Evolutionary conservation across 768 basidiomycete species (phyloP).

Genomic region (Psilocybe tampanensis): DNA sequence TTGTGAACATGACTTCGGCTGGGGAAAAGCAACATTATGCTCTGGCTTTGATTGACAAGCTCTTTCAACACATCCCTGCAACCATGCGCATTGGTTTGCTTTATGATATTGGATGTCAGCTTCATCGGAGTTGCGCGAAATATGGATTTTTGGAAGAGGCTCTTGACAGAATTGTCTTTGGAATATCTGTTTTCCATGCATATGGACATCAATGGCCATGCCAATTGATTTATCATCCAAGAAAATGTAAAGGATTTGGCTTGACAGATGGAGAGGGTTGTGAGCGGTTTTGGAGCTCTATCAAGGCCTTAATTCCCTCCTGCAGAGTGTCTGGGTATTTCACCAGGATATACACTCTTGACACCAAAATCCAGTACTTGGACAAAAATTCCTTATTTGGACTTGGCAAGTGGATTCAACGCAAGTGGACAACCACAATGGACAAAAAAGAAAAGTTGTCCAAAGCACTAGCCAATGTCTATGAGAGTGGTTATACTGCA

Average conservation of each 20-base stretch:
- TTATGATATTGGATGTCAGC: slow-evolving; percentile 39
- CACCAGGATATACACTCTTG: slow-evolving; percentile 10
- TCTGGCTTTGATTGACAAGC: too few species aligned
- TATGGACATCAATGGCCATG: slow-evolving; percentile 42
- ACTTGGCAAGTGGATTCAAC: neutral
- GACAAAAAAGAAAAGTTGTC: neutral
- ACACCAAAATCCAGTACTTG: slow-evolving; percentile 9
- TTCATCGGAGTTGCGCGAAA: slow-evolving; percentile 28
- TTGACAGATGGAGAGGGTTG: too few species aligned
- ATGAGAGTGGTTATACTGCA: too few species aligned
- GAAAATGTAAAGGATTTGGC: too few species aligned
- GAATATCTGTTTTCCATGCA: slow-evolving; percentile 38
- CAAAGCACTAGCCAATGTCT: too few species aligned
- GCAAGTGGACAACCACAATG: neutral
- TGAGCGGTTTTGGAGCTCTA: too few species aligned
- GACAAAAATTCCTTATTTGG: neutral
- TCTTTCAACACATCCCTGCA: too few species aligned
- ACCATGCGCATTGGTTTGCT: slow-evolving; percentile 19
- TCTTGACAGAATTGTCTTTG: slow-evolving; percentile 25
- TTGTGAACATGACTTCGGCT: too few species aligned
- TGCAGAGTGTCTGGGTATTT: slow-evolving; percentile 5
- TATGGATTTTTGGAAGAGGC: slow-evolving; percentile 26
- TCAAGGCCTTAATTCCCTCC: neutral
- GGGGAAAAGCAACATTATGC: too few species aligned
- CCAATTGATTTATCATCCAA: slow-evolving; percentile 35